phyloP scores from a whole-genome alignment of 257 asterid species.

The Scutellaria barbata region DNA sequence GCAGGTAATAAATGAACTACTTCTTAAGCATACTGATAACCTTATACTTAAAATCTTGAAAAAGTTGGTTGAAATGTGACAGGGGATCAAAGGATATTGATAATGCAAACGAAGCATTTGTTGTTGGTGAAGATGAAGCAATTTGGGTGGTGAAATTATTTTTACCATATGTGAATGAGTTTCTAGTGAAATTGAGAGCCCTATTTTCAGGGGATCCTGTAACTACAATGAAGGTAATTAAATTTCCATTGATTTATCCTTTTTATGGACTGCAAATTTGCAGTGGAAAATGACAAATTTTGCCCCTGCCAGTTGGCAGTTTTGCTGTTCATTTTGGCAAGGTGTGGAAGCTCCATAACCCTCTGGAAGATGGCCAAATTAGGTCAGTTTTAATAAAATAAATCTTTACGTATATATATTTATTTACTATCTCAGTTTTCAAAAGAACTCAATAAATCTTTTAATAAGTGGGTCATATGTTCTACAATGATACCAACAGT shows the following conservation, averaged over 20 bases:
- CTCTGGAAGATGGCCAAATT: constrained; percentile 87
- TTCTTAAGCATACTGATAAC: neutral
- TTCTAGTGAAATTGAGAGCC: constrained; percentile 69
- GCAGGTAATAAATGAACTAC: constrained; percentile 50
- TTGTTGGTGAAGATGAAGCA: constrained; percentile 89
- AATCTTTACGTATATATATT: no score
- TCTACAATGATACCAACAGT: no score
- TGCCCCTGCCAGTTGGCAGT: constrained; percentile 73
- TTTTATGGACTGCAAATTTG: neutral
- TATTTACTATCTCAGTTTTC: no score
- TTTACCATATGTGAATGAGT: constrained; percentile 79
- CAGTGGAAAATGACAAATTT: constrained; percentile 38
- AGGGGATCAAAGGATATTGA: constrained; percentile 53
- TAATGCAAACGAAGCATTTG: constrained; percentile 47
- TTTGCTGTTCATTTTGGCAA: constrained; percentile 79
- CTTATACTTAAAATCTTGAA: neutral
- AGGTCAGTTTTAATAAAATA: constrained; percentile 46
- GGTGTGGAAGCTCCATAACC: constrained; percentile 87
- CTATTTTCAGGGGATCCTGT: constrained; percentile 97
- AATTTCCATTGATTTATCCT: neutral
- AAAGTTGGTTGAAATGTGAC: constrained; percentile 11
- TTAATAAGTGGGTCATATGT: no score
- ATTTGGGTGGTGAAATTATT: constrained; percentile 63
- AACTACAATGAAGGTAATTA: constrained; percentile 89
- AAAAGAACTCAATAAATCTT: no score